Evolutionary conservation across 192 early-diverging fungal genomes (phyloP).

Genomic region (Oehlia diaphana): DNA sequence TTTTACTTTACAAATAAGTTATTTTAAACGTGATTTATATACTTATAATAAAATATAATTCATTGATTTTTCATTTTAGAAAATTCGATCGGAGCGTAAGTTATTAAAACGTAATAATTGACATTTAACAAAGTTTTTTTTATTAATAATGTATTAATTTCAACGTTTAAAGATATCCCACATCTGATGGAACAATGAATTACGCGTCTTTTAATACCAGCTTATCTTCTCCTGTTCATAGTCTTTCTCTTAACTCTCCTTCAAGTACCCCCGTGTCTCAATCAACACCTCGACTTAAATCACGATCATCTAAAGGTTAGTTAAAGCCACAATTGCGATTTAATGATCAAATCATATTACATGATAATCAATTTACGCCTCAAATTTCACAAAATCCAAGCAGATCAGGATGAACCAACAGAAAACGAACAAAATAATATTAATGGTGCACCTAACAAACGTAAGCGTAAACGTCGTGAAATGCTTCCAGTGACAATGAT

Average conservation of each 20-base stretch:
- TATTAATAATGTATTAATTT: neutral
- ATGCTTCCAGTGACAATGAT: slow-evolving; percentile 63
- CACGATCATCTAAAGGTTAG: neutral
- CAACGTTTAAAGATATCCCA: neutral
- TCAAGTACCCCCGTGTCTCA: neutral
- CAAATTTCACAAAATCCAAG: neutral
- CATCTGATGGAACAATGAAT: neutral
- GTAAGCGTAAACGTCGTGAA: slow-evolving; percentile 55
- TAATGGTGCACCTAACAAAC: slow-evolving; percentile 22
- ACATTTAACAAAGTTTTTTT: neutral
- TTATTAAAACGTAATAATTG: neutral
- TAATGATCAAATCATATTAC: neutral
- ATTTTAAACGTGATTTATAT: neutral
- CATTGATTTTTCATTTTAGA: neutral
- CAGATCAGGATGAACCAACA: neutral
- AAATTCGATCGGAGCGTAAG: slow-evolving; percentile 1
- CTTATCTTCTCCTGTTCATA: neutral
- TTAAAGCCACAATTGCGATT: neutral
- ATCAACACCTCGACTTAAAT: neutral
- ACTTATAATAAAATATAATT: neutral
- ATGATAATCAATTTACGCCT: neutral
- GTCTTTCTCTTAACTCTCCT: neutral
- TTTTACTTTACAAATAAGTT: neutral
- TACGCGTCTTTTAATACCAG: neutral
- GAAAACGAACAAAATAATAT: slow-evolving; percentile 29